phyloP scores from a whole-genome alignment of 2,329 filamentous ascomycete species.

The Ophiostoma triangulosporum region DNA sequence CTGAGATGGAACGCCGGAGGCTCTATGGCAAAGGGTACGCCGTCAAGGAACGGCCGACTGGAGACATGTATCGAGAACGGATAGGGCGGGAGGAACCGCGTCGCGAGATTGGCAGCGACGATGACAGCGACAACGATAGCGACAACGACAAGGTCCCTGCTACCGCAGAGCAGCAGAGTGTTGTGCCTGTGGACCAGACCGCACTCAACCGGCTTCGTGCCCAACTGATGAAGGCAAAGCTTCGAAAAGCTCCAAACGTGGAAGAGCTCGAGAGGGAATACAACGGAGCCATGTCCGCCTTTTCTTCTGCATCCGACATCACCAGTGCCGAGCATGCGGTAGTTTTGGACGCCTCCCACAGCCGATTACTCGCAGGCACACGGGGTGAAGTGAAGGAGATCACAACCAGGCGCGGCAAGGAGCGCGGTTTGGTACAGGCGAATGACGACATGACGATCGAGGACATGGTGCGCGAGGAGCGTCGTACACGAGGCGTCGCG shows the following conservation, averaged over 20 bases:
- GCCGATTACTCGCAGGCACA: slow-evolving; percentile 67
- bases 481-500: slow-evolving; percentile 62
- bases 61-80: slow-evolving; percentile 71
- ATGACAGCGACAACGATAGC: neutral
- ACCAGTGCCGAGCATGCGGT: slow-evolving; percentile 48
- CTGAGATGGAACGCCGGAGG: slow-evolving; percentile 71
- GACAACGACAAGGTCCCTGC: slow-evolving; percentile 22
- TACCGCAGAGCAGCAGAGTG: slow-evolving; percentile 9
- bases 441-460: slow-evolving; percentile 95
- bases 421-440: slow-evolving; percentile 73
- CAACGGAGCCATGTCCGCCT: slow-evolving; percentile 56
- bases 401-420: slow-evolving; percentile 66
- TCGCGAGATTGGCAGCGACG: neutral
- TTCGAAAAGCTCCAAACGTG: slow-evolving; percentile 63
- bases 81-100: slow-evolving; percentile 6
- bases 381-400: slow-evolving; percentile 63
- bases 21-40: slow-evolving; percentile 77
- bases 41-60: slow-evolving; percentile 73
- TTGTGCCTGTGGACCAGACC: slow-evolving; percentile 56
- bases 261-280: slow-evolving; percentile 72
- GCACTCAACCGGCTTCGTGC: slow-evolving; percentile 80
- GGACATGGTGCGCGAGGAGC: slow-evolving; percentile 93
- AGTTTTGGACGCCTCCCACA: slow-evolving; percentile 78
- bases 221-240: slow-evolving; percentile 89
- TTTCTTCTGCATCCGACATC: slow-evolving; percentile 28